Percentiles rank a stretch among this genome's conserved stretches.
phyloP scores from a whole-genome alignment of 768 basidiomycete species.

The Peribolospora kevripleyi region DNA sequence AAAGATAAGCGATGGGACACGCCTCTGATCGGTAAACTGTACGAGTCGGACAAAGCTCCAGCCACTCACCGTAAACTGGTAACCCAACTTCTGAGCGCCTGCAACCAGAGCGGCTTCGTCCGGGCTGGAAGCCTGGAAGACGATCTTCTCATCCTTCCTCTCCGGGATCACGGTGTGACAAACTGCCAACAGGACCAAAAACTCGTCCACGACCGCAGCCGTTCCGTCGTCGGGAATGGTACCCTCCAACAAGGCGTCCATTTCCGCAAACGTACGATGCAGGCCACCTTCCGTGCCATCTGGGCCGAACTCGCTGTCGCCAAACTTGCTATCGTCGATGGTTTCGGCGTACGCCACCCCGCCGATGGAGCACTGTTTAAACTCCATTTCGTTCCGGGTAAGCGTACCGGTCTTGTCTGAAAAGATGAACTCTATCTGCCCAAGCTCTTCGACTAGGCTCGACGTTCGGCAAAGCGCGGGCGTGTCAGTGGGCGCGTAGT shows the following conservation, averaged over 20 bases:
- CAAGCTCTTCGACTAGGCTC: slow-evolving; percentile 89
- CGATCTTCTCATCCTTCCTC: slow-evolving; percentile 55
- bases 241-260: slow-evolving; percentile 29
- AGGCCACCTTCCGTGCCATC: slow-evolving; percentile 29
- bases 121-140: slow-evolving; percentile 88
- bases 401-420: slow-evolving; percentile 87
- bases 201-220: slow-evolving; percentile 35
- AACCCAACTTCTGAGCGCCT: slow-evolving; percentile 76
- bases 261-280: slow-evolving; percentile 39
- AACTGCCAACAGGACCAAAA: slow-evolving; percentile 64
- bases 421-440: slow-evolving; percentile 92
- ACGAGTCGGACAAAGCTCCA: neutral
- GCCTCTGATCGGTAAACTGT: neutral
- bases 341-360: slow-evolving; percentile 72
- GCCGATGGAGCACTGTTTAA: slow-evolving; percentile 64
- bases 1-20: neutral
- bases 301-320: slow-evolving; percentile 30
- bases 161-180: slow-evolving; percentile 99
- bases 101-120: slow-evolving; percentile 91
- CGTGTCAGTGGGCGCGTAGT: slow-evolving; percentile 79
- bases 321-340: slow-evolving; percentile 63
- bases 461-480: slow-evolving; percentile 95
- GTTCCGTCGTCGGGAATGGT: slow-evolving; percentile 4
- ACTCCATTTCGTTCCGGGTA: slow-evolving; percentile 97
- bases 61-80: slow-evolving; percentile 68